Conservation (phyloP, 352 stramenopile genomes). For the Blastocystis sp. region DNA sequence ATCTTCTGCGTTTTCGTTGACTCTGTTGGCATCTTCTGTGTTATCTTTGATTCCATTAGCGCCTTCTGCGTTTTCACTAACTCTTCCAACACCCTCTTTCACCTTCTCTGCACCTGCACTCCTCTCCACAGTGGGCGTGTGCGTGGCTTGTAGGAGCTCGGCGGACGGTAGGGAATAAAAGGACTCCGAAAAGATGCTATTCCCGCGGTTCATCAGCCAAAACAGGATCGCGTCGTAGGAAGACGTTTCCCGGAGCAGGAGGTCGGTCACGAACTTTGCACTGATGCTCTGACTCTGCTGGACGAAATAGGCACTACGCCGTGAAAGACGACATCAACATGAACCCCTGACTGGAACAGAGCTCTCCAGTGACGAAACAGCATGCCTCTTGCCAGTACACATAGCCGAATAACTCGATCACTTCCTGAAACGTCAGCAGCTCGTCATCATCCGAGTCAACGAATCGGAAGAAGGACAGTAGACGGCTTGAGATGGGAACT, state of each 20-base stretch:
- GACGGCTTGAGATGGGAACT: background rate
- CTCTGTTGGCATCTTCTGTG: no score
- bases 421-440: background rate
- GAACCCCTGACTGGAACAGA: background rate
- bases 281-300: background rate
- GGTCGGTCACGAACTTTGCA: background rate
- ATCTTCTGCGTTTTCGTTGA: no score
- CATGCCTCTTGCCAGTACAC: conserved; percentile 49
- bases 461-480: background rate
- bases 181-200: background rate
- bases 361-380: conserved; percentile 15
- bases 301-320: background rate
- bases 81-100: no score
- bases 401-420: background rate
- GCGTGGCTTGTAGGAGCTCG: background rate
- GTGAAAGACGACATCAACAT: background rate
- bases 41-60: no score
- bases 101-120: background rate
- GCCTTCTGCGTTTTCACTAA: no score
- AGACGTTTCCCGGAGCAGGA: background rate
- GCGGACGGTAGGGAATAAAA: conserved; percentile 7
- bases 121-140: background rate
- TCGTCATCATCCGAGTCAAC: background rate
- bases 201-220: conserved; percentile 46
- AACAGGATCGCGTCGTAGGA: conserved; percentile 39